Base-by-base conservation (phyloP, 768 basidiomycete species). In the Tricholoma sp. region DNA sequence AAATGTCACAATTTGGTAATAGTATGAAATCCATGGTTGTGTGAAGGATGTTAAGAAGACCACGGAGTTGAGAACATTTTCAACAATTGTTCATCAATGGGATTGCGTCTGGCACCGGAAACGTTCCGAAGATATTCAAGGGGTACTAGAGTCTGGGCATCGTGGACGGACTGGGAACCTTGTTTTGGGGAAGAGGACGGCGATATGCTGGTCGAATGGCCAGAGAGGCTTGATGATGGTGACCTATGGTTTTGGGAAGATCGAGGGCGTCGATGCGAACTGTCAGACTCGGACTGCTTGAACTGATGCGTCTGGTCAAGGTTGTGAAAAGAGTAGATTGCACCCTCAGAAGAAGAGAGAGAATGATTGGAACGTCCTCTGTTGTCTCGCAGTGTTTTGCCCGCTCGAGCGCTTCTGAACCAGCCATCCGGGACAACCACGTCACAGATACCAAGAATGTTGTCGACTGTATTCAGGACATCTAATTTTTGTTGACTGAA, bases 401-500 rank as follows among this genome's bases (percentile, higher is more conserved):
- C 83, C 53, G 85, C 77, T 50, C 89, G 84, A 48, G 90, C 89
- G 68, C 87, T 89, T 65, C 80, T 80, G 72, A 91, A 92, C 78
- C 85, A 84, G 15, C 87, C 88, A 33, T 88, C 86, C 41, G 89
- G 90, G 15, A 91, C 85, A 44, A 70, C 68, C 17, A 85, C 71
- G 67, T 87, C 82, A 41, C 84, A 83, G 58, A 91, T 76, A 50
- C 80, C 82, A 24, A 76, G 82, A 63, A 91, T 80, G 50, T 76
- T 80, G 68, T 90, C 88, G 50, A 91, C 82, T 36, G 87, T 90
- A 60, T 79, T 76, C 41, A 92, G 80, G 54, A 77, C 77, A 66
- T 89, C 86, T 57, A 91, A 73, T 55, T 80, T 86, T 64, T 83
- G 83, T 64, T 89, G 89, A 62, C 86, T 90, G 69, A 90, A 92